Percentiles rank a stretch among this genome's conserved stretches.
Conservation (phyloP, 371 early-diverging fungal genomes). For the Dipsacomyces acuminosporus region DNA sequence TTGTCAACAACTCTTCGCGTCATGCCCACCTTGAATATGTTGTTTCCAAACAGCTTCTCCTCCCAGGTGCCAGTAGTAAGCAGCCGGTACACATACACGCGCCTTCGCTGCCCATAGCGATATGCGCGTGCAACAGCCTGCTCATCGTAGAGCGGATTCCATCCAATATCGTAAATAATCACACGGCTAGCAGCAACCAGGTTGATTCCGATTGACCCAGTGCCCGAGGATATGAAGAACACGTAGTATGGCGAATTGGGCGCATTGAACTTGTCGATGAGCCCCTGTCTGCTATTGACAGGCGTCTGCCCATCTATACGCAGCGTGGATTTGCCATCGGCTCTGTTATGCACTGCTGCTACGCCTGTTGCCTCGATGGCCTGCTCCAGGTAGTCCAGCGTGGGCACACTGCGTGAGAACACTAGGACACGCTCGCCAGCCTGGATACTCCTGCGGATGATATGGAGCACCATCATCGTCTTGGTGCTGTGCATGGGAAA, state of each 20-base stretch:
- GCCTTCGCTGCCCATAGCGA: conserved; percentile 67
- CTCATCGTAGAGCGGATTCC: conserved; percentile 93
- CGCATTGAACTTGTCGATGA: conserved; percentile 76
- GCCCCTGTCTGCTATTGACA: conserved; percentile 55
- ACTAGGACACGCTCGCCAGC: conserved; percentile 64
- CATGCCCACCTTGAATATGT: conserved; percentile 54
- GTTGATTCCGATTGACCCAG: conserved; percentile 87
- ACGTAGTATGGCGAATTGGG: conserved; percentile 56
- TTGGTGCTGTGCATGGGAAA: conserved; percentile 48
- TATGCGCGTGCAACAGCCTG: conserved; percentile 85
- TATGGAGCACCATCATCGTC: conserved; percentile 49
- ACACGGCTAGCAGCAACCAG: conserved; percentile 83
- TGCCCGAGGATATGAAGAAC: conserved; percentile 43
- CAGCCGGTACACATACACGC: conserved; percentile 75
- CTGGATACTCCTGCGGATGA: conserved; percentile 48
- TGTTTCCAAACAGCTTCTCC: conserved; percentile 51
- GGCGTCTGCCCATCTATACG: conserved; percentile 57
- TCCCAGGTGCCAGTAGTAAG: conserved; percentile 56
- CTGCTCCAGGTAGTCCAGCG: conserved; percentile 57
- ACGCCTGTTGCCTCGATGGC: conserved; percentile 8
- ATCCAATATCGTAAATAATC: conserved; percentile 86
- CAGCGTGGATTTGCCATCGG: conserved; percentile 4
- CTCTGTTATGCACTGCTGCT: not conserved
- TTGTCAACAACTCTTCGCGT: conserved; percentile 62
- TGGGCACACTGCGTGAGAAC: conserved; percentile 67